Evolutionary conservation across 768 basidiomycete genomes (phyloP).

Genomic region (Psilocybe cyanescens): DNA sequence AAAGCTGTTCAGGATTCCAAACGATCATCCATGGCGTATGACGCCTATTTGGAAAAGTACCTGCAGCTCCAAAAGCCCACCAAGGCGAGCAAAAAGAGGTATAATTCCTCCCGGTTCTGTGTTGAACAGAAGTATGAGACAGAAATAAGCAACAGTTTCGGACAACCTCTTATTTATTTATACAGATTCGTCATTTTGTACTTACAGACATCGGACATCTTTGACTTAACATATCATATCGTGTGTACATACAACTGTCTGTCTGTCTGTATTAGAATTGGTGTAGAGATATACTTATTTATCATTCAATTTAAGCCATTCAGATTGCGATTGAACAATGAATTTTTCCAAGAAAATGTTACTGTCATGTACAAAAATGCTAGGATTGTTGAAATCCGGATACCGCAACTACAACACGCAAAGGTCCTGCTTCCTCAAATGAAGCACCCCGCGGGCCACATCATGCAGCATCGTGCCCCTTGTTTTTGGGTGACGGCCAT

Average conservation of each 20-base stretch:
- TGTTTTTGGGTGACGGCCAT: conserved; percentile 21
- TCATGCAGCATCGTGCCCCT: conserved; percentile 37
- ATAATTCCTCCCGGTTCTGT: not conserved
- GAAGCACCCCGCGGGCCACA: conserved; percentile 43
- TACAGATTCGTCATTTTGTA: not conserved
- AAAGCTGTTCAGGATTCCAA: conserved; percentile 3
- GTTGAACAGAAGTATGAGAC: not conserved
- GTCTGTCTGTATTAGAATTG: not conserved
- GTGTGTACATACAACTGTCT: no score
- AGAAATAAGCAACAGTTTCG: not conserved
- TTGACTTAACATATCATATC: no score
- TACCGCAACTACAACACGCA: conserved; percentile 48
- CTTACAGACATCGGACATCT: not conserved
- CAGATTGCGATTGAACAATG: not conserved
- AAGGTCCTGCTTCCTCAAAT: conserved; percentile 35
- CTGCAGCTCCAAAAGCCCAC: conserved; percentile 12
- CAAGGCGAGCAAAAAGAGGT: conserved; percentile 14
- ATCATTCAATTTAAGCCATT: not conserved
- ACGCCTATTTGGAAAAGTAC: conserved; percentile 8
- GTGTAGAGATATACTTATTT: not conserved
- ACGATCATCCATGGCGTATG: not conserved
- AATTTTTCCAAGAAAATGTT: conserved; percentile 2
- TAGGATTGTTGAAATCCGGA: conserved; percentile 86
- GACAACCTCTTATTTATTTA: not conserved
- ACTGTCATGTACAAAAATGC: conserved; percentile 20